Evolutionary conservation across 257 asterid species (phyloP).

Genomic region (Primulina eburnea): DNA sequence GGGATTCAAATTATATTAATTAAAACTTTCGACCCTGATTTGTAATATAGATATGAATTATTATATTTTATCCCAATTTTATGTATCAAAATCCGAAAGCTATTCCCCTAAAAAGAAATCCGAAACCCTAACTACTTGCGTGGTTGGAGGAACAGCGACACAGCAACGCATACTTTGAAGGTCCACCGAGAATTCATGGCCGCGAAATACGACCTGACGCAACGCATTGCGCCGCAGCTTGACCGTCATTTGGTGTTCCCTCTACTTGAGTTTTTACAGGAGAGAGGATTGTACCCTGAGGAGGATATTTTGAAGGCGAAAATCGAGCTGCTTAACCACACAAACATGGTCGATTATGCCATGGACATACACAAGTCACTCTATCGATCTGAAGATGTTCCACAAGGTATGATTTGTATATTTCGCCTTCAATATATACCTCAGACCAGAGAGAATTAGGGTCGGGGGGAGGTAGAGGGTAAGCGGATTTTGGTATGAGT

Average conservation of each 20-base stretch:
- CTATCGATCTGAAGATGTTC: slow-evolving; percentile 86
- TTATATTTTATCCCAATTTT: background rate
- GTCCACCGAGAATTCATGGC: slow-evolving; percentile 38
- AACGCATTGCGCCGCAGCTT: slow-evolving; percentile 70
- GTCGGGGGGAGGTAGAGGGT: background rate
- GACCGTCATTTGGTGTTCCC: slow-evolving; percentile 94
- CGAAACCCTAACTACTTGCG: background rate
- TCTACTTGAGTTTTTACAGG: slow-evolving; percentile 82
- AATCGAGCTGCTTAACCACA: slow-evolving; percentile 72
- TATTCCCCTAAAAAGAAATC: no score
- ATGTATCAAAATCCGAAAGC: no score
- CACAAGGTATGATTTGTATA: slow-evolving; percentile 50
- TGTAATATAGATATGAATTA: no score
- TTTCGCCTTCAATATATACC: background rate
- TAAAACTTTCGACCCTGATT: no score
- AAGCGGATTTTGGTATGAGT: background rate
- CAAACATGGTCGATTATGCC: slow-evolving; percentile 97
- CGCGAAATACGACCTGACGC: slow-evolving; percentile 80
- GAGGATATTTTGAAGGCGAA: slow-evolving; percentile 78
- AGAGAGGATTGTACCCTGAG: slow-evolving; percentile 61
- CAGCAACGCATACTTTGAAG: background rate
- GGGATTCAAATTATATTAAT: no score
- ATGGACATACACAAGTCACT: slow-evolving; percentile 95
- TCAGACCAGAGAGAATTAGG: background rate
- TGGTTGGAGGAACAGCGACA: background rate